phyloP scores from a whole-genome alignment of 306 rosid species.

The Medicago ruthenica region DNA sequence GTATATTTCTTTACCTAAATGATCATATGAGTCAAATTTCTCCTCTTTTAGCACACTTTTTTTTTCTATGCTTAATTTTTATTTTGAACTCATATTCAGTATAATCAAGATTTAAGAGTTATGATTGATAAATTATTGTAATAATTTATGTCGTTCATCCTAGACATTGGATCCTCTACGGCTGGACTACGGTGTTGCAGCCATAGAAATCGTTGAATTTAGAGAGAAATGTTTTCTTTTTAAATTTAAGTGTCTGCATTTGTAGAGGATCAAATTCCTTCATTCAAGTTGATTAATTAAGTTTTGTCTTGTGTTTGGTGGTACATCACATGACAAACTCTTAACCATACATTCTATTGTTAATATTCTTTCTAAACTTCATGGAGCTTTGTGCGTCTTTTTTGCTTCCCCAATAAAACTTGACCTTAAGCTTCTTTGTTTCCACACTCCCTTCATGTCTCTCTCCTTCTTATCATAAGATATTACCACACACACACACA shows the following conservation, averaged over 20 bases:
- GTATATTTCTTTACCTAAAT: too few relatives aligned
- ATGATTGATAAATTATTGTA: conserved; percentile 23
- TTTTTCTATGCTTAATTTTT: too few relatives aligned
- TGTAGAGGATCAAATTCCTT: not conserved
- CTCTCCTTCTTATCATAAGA: conserved; percentile 13
- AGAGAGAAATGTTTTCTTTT: too few relatives aligned
- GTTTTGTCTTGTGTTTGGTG: conserved; percentile 43
- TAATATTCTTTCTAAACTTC: conserved; percentile 52
- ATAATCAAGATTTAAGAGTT: conserved; percentile 4
- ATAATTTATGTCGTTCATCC: not conserved
- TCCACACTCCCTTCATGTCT: conserved; percentile 18
- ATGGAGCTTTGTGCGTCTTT: conserved; percentile 59
- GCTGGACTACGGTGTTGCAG: too few relatives aligned
- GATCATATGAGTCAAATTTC: conserved; percentile 39
- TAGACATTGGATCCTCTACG: too few relatives aligned
- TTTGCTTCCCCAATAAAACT: conserved; percentile 64
- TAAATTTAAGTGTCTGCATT: too few relatives aligned
- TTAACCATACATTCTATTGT: conserved; percentile 41
- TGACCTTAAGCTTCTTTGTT: conserved; percentile 51
- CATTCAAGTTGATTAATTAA: not conserved
- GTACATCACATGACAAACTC: conserved; percentile 65
- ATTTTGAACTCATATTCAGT: not conserved
- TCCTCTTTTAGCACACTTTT: not conserved
- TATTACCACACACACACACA: not conserved
- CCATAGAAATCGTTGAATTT: too few relatives aligned